Evolutionary conservation across 2,329 filamentous ascomycete genomes (phyloP).

Genomic region (Paracorniculantispora psalliotae): DNA sequence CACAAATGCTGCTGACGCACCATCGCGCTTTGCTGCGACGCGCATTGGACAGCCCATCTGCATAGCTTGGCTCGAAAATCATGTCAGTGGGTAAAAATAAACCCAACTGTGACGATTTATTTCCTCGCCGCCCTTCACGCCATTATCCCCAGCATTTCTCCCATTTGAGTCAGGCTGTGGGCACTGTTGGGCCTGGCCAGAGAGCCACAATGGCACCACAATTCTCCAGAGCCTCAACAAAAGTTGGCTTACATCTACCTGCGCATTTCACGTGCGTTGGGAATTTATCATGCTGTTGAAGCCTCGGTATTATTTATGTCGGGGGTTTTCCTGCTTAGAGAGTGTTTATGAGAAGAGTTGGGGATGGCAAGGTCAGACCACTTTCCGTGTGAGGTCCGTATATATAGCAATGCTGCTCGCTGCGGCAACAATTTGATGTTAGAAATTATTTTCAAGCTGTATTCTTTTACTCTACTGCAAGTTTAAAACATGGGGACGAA

Average conservation of each 20-base stretch:
- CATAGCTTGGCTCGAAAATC: too few relatives aligned
- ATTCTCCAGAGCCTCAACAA: neutral
- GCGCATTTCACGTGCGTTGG: constrained; percentile 4
- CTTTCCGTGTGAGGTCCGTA: too few relatives aligned
- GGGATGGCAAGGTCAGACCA: too few relatives aligned
- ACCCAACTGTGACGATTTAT: too few relatives aligned
- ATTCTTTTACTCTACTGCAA: too few relatives aligned
- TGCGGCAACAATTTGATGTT: too few relatives aligned
- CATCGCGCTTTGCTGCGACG: neutral
- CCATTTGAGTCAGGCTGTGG: constrained; percentile 59
- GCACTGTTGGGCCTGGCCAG: constrained; percentile 59
- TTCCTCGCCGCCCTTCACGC: neutral
- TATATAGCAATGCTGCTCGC: too few relatives aligned
- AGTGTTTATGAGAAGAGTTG: too few relatives aligned
- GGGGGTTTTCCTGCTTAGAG: too few relatives aligned
- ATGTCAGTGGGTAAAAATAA: too few relatives aligned
- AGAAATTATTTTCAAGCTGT: too few relatives aligned
- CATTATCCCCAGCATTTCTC: constrained; percentile 50
- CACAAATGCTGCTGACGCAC: neutral
- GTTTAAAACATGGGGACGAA: neutral
- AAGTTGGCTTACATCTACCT: neutral
- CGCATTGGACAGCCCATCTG: neutral
- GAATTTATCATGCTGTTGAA: neutral
- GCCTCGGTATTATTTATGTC: neutral
- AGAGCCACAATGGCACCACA: constrained; percentile 1